Evolutionary conservation across 108 stramenopile genomes (phyloP).

Genomic region (Skeletonema tropicum): DNA sequence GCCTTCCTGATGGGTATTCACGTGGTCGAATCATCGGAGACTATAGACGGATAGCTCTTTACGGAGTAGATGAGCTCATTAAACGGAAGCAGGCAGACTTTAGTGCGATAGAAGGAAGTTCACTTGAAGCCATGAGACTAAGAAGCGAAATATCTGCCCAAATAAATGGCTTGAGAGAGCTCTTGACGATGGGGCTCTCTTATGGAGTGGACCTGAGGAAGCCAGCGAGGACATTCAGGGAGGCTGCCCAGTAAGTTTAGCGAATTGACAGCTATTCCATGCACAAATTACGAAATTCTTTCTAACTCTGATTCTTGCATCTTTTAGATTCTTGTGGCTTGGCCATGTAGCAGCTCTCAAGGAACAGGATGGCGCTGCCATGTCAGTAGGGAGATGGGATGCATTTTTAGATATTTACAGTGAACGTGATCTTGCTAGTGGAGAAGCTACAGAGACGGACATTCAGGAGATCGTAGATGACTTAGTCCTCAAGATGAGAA

Average conservation of each 20-base stretch:
- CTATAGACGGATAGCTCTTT: constrained; percentile 68
- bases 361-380: constrained; percentile 77
- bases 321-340: constrained; percentile 48
- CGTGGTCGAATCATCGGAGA: constrained; percentile 72
- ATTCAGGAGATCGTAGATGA: constrained; percentile 65
- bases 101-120: constrained; percentile 44
- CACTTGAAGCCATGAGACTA: constrained; percentile 49
- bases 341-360: constrained; percentile 73
- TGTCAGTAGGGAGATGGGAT: constrained; percentile 73
- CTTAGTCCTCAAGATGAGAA: constrained; percentile 51
- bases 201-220: constrained; percentile 63
- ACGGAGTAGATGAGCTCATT: constrained; percentile 69
- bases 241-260: constrained; percentile 53
- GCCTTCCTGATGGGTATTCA: constrained; percentile 73
- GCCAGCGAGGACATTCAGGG: constrained; percentile 58
- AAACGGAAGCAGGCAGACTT: constrained; percentile 61
- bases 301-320: too few species aligned
- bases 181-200: constrained; percentile 55
- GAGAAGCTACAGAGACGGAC: constrained; percentile 57
- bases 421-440: constrained; percentile 56
- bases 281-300: too few species aligned
- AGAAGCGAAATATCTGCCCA: constrained; percentile 62
- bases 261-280: too few species aligned
- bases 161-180: constrained; percentile 59
- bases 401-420: constrained; percentile 66